Base-by-base conservation (phyloP, 2,329 filamentous ascomycete species). In the Helotiales sp. region DNA sequence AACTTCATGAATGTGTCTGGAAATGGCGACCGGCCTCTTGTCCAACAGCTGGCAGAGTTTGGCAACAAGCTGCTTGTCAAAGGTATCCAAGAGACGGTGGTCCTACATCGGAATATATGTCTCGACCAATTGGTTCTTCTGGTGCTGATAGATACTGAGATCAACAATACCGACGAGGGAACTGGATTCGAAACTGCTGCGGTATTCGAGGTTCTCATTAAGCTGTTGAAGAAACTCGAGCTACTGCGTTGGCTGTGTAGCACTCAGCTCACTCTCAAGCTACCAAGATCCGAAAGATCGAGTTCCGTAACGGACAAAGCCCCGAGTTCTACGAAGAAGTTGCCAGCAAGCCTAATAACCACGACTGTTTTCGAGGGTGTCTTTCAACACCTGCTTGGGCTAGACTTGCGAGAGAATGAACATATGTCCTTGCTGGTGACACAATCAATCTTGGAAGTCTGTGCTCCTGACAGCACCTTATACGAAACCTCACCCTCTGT, bases 141-240 rank as follows among this genome's bases (percentile, higher is more conserved):
- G 17, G 86, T 96, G 10, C 93, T 97, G 78, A 91, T 98, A 84
- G 91, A 96, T 77, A 90, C 89, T 45, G 93, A 96, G 75, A 86
- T 92, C 62, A 91, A 94, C 66, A 87, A 89, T 71, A 88, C 90
- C 49, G 89, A 93, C 47, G 87, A 91, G 17, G 87, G 87, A 1
- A 82, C 89, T 37, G 85, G 86, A 22, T 81, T 92, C 8, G 86
- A 90, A 30, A 90, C 96, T 66, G 87, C 91, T 59, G 86, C 90
- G 58, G 87, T 95, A 40, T 95, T 91, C 79, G 81, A 87, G 74
- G 84, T 87, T 55, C 83, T 97, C 6, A 82, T 96, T 37, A 82
- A 84, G n/a, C 85, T 90, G 64, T 83, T 99, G 20, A 87, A 86
- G 71, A 87, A 92, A 70, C 85, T 93, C 59, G 90, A 94, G 75